Conservation (phyloP, 1,284 basidiomycete genomes). For the Stereum hirsutum region DNA sequence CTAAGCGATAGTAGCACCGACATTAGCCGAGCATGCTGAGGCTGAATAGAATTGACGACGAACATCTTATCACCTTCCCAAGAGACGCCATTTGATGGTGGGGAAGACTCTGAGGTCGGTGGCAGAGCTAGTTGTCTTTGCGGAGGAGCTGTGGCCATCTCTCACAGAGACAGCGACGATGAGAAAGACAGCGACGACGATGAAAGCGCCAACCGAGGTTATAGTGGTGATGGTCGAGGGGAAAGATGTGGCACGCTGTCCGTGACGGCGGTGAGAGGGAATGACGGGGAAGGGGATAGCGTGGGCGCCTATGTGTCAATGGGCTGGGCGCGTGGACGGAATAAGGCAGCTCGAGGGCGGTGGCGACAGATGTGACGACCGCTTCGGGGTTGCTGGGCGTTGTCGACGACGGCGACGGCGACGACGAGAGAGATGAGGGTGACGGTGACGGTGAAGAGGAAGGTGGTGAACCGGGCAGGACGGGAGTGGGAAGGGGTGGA, state of each 20-base stretch:
- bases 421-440: background rate
- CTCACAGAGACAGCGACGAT: background rate
- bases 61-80: constrained; percentile 55
- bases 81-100: constrained; percentile 20
- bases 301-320: constrained; percentile 8
- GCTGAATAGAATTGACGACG: constrained; percentile 10
- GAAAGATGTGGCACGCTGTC: constrained; percentile 1
- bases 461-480: background rate
- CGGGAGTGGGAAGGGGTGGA: background rate
- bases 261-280: constrained; percentile 2
- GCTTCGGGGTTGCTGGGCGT: too few relatives aligned
- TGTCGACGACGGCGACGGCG: background rate
- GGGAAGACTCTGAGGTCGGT: constrained; percentile 5
- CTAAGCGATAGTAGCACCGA: constrained; percentile 35
- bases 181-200: background rate
- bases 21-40: constrained; percentile 1
- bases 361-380: too few relatives aligned
- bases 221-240: too few relatives aligned
- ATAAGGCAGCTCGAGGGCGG: constrained; percentile 3
- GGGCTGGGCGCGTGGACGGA: constrained; percentile 5
- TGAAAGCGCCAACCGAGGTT: too few relatives aligned
- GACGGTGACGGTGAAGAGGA: background rate
- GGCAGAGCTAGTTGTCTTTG: constrained; percentile 6
- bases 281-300: constrained; percentile 5
- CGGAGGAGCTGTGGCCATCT: constrained; percentile 17